Evolutionary conservation across 192 early-diverging fungal genomes (phyloP), one percentile per base, ranked within the genome.

Genomic region (Gigaspora rosea): DNA sequence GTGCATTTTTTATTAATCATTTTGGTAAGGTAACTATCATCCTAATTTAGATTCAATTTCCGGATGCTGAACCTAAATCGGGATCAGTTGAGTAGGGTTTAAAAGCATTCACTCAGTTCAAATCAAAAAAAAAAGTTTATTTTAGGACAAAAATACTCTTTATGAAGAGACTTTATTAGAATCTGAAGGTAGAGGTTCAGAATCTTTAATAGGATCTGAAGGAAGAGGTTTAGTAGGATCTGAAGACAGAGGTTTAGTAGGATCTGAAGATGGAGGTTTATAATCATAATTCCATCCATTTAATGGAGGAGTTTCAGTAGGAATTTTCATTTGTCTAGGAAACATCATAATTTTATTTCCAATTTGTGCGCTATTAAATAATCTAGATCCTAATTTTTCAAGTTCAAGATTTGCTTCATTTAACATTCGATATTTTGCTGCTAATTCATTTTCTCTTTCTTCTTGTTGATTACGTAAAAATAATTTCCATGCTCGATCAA

Each of bases 251-350:
- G 64, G 64, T 27, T 27, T 27, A 27, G 27, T 36, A 33, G 33
- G 70, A 22, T 51, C 16, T 18, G 46, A 8, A n/a, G 59, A 27
- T 27, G 1, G 36, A 52, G 64, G 64, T 48, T 76, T 48, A 50
- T 86, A 85, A 22, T 81, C 73, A 77, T 91, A 90, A 80, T 94
- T 86, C 92, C 92, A 94, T 73, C 89, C 88, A 76, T 84, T 80
- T 50, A 83, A 84, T 16, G 90, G 81, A 12, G 92, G 91, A 8
- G 92, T 94, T 75, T 92, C 92, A 3, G 91, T 92, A 36, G 91
- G 87, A 68, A 91, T 91, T 58, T 89, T 91, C 85, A 92, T 87
- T 80, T 91, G 88, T 12, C 88, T 85, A 16, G 91, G 92, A 79
- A 92, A 94, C 10, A 87, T 86, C 15, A 82, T 78, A 47, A 88